Conservation (phyloP, 768 basidiomycete species). For the Asterophora lycoperdoides region DNA sequence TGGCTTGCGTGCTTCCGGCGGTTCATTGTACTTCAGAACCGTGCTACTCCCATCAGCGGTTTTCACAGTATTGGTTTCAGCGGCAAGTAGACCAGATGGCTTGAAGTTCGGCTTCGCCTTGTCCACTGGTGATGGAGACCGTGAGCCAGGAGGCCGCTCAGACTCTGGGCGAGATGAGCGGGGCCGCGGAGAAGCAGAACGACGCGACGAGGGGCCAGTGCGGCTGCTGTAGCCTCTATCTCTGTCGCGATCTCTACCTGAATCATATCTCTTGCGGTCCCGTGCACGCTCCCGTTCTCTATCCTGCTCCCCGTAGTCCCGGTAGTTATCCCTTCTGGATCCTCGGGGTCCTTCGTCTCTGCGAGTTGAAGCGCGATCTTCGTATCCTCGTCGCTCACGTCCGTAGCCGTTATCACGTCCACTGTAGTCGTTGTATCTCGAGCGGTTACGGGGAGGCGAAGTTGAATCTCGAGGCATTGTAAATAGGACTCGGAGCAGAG, state of each 20-base stretch:
- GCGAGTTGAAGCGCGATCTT: conserved; percentile 3
- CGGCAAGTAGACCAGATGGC: conserved; percentile 86
- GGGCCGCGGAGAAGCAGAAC: conserved; percentile 63
- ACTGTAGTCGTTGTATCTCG: conserved; percentile 17
- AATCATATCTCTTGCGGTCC: conserved; percentile 43
- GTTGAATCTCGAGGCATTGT: conserved; percentile 18
- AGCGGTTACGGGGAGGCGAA: conserved; percentile 16
- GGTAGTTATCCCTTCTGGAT: conserved; percentile 10
- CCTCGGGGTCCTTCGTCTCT: conserved; percentile 10
- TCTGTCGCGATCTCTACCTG: conserved; percentile 22
- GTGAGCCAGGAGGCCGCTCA: conserved; percentile 32
- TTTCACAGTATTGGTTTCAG: conserved; percentile 90
- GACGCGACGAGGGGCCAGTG: conserved; percentile 31
- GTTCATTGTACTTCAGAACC: conserved; percentile 96
- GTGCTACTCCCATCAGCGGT: conserved; percentile 71
- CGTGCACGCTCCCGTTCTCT: conserved; percentile 39
- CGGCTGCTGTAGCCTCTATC: conserved; percentile 23
- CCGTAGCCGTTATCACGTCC: conserved; percentile 13
- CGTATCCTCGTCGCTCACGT: conserved; percentile 11
- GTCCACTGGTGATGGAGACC: conserved; percentile 43
- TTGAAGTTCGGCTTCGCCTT: conserved; percentile 88
- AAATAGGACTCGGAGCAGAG: background rate
- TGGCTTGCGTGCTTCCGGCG: conserved; percentile 95
- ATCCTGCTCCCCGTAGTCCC: conserved; percentile 24
- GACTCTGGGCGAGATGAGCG: conserved; percentile 36